Evolutionary conservation across 345 rosid species (phyloP).

Genomic region (Salix suchowensis): DNA sequence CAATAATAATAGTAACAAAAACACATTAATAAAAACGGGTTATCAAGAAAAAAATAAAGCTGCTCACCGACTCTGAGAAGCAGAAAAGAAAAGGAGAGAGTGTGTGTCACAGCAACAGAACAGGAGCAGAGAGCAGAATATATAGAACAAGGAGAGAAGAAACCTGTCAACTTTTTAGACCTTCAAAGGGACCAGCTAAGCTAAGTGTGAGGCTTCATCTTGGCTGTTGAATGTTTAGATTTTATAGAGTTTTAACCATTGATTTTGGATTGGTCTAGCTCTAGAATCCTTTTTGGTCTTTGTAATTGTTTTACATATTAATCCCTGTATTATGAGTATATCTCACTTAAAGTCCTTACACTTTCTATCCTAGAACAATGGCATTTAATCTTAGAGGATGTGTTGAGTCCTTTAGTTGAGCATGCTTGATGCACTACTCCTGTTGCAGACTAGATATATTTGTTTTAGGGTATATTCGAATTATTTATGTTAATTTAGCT

Average conservation of each 20-base stretch:
- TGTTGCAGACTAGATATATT: too few relatives aligned
- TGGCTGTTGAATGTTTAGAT: constrained; percentile 5
- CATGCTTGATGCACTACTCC: too few relatives aligned
- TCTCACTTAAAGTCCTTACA: background rate
- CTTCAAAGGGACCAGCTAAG: constrained; percentile 17
- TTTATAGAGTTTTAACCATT: background rate
- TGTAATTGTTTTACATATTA: background rate
- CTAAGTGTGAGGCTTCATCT: background rate
- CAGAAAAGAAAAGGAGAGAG: background rate
- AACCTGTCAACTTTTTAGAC: constrained; percentile 15
- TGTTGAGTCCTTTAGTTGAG: background rate
- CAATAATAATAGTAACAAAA: background rate
- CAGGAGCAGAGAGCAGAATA: background rate
- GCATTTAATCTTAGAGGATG: background rate
- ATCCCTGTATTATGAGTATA: background rate
- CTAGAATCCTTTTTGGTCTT: background rate
- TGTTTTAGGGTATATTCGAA: too few relatives aligned
- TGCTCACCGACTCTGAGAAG: constrained; percentile 18
- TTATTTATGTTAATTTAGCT: too few relatives aligned
- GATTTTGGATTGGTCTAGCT: background rate
- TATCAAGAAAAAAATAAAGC: background rate
- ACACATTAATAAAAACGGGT: background rate
- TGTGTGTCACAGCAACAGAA: too few relatives aligned
- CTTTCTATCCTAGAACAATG: background rate
- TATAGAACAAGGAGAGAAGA: background rate